These are phyloP conservation scores for Falciphora oryzae DNA, from an alignment of 2,329 filamentous ascomycete species.

Conservation along the genomic window DNA sequence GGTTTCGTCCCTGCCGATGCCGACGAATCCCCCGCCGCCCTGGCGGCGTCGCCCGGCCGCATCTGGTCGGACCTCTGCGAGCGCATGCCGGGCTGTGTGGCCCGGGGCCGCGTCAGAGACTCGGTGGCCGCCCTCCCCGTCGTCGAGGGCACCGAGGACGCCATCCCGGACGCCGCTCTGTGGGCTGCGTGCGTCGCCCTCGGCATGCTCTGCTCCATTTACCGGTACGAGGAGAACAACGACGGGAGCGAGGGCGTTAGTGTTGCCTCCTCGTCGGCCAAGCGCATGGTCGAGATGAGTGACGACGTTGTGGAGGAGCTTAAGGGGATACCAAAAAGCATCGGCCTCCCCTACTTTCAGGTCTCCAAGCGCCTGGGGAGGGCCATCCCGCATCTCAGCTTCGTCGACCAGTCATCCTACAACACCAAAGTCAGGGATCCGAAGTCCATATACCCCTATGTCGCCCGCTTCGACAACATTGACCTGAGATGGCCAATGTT, in stretches of 20 bases:
- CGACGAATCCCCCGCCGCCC: slow-evolving; percentile 40
- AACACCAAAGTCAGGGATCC: slow-evolving; percentile 45
- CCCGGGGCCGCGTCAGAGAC: slow-evolving; percentile 43
- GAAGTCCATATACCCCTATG: slow-evolving; percentile 42
- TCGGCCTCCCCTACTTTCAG: slow-evolving; percentile 45
- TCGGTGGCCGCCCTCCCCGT: slow-evolving; percentile 42
- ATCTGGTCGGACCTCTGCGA: slow-evolving; percentile 50
- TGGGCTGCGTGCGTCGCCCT: slow-evolving; percentile 48
- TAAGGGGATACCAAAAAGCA: slow-evolving; percentile 40
- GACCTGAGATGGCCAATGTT: slow-evolving; percentile 50
- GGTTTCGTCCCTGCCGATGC: slow-evolving; percentile 47
- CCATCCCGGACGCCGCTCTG: slow-evolving; percentile 44
- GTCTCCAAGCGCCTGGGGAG: slow-evolving; percentile 45
- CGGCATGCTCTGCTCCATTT: slow-evolving; percentile 48
- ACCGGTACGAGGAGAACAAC: slow-evolving; percentile 45
- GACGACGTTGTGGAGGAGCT: slow-evolving; percentile 46
- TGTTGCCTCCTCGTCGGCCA: slow-evolving; percentile 25
- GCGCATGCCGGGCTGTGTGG: slow-evolving; percentile 46
- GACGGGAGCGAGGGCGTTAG: slow-evolving; percentile 46
- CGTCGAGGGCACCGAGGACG: slow-evolving; percentile 41
- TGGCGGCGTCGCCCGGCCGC: slow-evolving; percentile 42
- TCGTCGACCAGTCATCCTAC: slow-evolving; percentile 48
- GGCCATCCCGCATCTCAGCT: slow-evolving; percentile 45
- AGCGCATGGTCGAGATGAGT: slow-evolving; percentile 37
- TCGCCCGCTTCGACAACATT: slow-evolving; percentile 46